Percentiles rank a stretch among this genome's conserved stretches.
These are phyloP conservation scores for Chlorella sorokiniana DNA, from an alignment of 139 green algal genomes.

Conservation along the genomic window DNA sequence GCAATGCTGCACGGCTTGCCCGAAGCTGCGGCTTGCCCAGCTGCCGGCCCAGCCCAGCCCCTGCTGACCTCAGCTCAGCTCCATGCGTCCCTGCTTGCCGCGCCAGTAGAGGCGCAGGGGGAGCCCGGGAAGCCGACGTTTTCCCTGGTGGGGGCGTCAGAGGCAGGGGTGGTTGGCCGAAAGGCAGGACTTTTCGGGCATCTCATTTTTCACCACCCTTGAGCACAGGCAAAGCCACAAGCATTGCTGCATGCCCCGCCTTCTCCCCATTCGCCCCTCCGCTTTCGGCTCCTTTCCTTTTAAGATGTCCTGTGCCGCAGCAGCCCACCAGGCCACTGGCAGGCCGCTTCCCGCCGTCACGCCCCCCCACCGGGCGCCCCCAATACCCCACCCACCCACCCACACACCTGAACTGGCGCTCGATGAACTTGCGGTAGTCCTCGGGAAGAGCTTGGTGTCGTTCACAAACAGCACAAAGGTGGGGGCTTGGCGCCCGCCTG, in stretches of 20 bases:
- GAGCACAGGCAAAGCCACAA: no score
- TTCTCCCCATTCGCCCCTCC: no score
- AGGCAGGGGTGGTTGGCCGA: no score
- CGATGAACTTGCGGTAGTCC: constrained; percentile 86
- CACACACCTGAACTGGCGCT: constrained; percentile 67
- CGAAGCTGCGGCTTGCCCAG: not conserved
- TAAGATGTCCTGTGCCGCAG: no score
- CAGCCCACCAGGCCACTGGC: not conserved
- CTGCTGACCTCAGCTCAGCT: constrained; percentile 12
- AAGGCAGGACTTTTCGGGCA: no score
- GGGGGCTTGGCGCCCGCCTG: constrained; percentile 83
- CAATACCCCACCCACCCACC: not conserved
- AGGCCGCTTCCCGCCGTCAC: not conserved
- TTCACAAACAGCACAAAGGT: constrained; percentile 99
- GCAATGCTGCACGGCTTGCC: not conserved
- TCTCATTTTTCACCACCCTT: no score
- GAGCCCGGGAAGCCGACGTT: constrained; percentile 87
- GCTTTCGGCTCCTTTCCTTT: no score
- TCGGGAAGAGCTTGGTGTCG: constrained; percentile 87
- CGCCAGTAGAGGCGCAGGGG: constrained; percentile 87
- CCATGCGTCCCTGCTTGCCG: constrained; percentile 57
- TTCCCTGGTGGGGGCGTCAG: constrained; percentile 44
- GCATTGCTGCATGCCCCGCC: no score
- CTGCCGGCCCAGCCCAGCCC: not conserved
- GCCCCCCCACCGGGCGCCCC: not conserved